Conservation (phyloP, 768 basidiomycete genomes). For the Symmetrospora coprosmae region DNA sequence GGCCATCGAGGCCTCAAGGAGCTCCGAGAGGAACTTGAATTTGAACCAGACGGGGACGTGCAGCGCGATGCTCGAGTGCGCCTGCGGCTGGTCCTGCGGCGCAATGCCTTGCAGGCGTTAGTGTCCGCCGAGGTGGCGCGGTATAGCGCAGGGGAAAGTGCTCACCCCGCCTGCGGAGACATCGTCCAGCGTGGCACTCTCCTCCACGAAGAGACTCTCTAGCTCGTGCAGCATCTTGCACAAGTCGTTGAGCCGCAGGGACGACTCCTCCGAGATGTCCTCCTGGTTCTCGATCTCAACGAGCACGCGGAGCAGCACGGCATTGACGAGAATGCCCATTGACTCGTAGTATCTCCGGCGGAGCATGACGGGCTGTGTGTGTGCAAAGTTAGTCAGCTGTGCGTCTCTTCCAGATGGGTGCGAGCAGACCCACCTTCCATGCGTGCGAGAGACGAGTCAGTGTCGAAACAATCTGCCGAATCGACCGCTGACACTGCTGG, state of each 20-base stretch:
- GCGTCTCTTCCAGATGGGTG: neutral
- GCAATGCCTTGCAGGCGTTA: too few relatives aligned
- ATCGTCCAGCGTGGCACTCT: too few relatives aligned
- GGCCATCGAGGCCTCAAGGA: constrained; percentile 37
- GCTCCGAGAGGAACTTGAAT: constrained; percentile 41
- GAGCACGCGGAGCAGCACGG: constrained; percentile 34
- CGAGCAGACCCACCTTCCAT: constrained; percentile 37
- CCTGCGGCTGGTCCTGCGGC: too few relatives aligned
- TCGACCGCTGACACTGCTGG: constrained; percentile 30
- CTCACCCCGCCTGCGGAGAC: too few relatives aligned
- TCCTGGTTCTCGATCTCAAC: constrained; percentile 36
- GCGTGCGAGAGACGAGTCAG: constrained; percentile 37
- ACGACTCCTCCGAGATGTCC: constrained; percentile 41
- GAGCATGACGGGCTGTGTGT: constrained; percentile 36
- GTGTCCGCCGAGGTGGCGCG: too few relatives aligned
- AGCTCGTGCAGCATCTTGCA: constrained; percentile 38
- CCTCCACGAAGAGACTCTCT: constrained; percentile 36
- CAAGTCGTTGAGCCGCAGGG: constrained; percentile 37
- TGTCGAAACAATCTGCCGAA: constrained; percentile 36
- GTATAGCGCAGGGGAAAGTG: too few relatives aligned
- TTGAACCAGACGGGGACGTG: constrained; percentile 41
- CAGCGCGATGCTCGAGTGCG: constrained; percentile 36
- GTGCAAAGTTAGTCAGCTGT: neutral
- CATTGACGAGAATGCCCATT: constrained; percentile 37
- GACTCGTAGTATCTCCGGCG: constrained; percentile 30